phyloP scores from a whole-genome alignment of 805 yeast species.

The Spencermartinsiella europaea region DNA sequence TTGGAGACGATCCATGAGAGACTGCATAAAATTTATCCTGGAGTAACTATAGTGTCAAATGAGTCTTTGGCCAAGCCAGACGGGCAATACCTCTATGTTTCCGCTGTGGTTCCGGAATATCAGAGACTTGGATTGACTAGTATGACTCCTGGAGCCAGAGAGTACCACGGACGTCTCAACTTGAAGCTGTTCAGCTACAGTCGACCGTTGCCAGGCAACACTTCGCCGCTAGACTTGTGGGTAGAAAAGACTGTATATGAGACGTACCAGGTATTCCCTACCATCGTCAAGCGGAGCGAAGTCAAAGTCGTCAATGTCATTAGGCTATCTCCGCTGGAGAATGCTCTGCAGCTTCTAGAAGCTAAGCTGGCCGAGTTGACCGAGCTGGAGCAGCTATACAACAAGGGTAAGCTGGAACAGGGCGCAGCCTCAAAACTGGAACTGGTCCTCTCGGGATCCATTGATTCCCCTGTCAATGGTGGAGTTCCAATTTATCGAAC shows the following conservation, averaged over 20 bases:
- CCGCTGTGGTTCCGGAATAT: constrained; percentile 64
- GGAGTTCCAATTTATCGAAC: constrained; percentile 80
- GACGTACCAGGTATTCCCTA: constrained; percentile 74
- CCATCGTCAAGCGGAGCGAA: constrained; percentile 80
- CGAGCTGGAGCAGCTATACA: constrained; percentile 49
- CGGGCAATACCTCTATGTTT: constrained; percentile 70
- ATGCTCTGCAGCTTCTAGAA: constrained; percentile 64
- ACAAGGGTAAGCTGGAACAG: constrained; percentile 35
- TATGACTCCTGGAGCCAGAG: constrained; percentile 48
- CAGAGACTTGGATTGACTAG: constrained; percentile 23
- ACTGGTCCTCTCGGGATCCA: constrained; percentile 53
- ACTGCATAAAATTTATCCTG: constrained; percentile 69
- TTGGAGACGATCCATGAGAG: constrained; percentile 77
- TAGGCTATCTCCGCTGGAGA: constrained; percentile 76
- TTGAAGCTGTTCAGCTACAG: constrained; percentile 64
- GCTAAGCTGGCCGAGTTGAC: constrained; percentile 68
- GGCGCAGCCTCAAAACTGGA: constrained; percentile 22
- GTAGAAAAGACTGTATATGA: constrained; percentile 81
- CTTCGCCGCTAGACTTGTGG: constrained; percentile 73
- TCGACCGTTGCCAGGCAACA: constrained; percentile 68
- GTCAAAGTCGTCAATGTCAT: constrained; percentile 45
- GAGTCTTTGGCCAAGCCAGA: constrained; percentile 58
- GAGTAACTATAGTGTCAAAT: constrained; percentile 60
- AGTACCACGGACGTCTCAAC: constrained; percentile 71
- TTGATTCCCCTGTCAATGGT: constrained; percentile 89